These are phyloP conservation scores for Colletotrichum sublineola DNA, from an alignment of 2,329 filamentous ascomycete species.

Conservation along the genomic window DNA sequence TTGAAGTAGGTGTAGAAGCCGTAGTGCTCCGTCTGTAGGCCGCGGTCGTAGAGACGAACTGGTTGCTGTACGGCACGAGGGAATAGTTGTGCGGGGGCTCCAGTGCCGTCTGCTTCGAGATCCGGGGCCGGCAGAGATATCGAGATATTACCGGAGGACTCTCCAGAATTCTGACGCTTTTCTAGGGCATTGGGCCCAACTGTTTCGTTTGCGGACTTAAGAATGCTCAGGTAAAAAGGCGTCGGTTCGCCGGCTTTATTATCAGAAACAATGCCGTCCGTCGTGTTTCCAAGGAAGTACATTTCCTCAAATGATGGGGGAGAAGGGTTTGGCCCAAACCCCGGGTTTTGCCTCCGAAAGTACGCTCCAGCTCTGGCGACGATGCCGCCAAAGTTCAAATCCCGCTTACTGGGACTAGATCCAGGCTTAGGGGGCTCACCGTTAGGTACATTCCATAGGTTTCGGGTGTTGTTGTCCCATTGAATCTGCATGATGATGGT, in stretches of 20 bases:
- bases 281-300: slow-evolving; percentile 86
- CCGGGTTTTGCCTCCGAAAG: slow-evolving; percentile 44
- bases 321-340: slow-evolving; percentile 66
- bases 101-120: slow-evolving; percentile 76
- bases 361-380: slow-evolving; percentile 39
- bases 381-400: slow-evolving; percentile 25
- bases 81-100: slow-evolving; percentile 78
- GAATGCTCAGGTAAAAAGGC: slow-evolving; percentile 87
- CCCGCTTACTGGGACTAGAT: slow-evolving; percentile 27
- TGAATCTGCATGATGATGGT: slow-evolving; percentile 86
- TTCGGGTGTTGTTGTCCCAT: slow-evolving; percentile 71
- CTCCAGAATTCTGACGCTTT: slow-evolving; percentile 48
- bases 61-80: slow-evolving; percentile 81
- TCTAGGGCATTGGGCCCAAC: slow-evolving; percentile 47
- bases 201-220: slow-evolving; percentile 60
- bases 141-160: slow-evolving; percentile 28
- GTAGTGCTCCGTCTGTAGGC: slow-evolving; percentile 85
- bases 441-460: slow-evolving; percentile 64
- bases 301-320: slow-evolving; percentile 78
- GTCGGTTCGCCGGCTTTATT: slow-evolving; percentile 87
- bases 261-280: slow-evolving; percentile 75
- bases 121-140: slow-evolving; percentile 71
- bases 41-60: slow-evolving; percentile 87
- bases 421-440: slow-evolving; percentile 50
- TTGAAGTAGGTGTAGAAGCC: slow-evolving; percentile 95